These are phyloP conservation scores for Asclepias syriaca DNA, from an alignment of 257 asterid genomes.

Conservation along the genomic window DNA sequence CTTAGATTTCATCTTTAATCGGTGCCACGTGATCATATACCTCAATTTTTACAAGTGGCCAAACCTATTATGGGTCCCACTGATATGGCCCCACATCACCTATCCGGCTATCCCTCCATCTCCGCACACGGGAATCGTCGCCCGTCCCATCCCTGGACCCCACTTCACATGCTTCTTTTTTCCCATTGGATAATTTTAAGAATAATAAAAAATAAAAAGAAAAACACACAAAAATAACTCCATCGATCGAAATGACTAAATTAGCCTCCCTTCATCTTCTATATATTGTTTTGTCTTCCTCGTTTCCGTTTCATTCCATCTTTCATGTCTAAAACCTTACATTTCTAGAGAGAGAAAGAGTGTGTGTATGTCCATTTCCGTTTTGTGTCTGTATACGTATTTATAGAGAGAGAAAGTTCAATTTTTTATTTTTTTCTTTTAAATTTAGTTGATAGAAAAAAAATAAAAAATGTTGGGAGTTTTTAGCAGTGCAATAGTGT, in stretches of 20 bases:
- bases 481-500: conserved; percentile 69
- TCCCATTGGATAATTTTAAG: conserved; percentile 4
- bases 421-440: not conserved
- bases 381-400: conserved; percentile 4
- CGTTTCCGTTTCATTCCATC: conserved; percentile 12
- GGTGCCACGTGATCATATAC: conserved; percentile 28
- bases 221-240: not conserved
- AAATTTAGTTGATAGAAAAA: conserved; percentile 3
- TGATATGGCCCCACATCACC: conserved; percentile 1
- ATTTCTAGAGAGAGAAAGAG: conserved; percentile 19
- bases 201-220: not conserved
- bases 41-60: conserved; percentile 13
- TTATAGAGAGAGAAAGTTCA: conserved; percentile 13
- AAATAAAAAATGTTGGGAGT: conserved; percentile 61
- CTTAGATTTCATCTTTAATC: conserved; percentile 24
- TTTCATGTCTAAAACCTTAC: conserved; percentile 7
- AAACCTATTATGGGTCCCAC: conserved; percentile 25
- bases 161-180: conserved; percentile 17
- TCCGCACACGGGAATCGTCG: conserved; percentile 40
- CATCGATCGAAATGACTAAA: conserved; percentile 18
- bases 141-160: conserved; percentile 33
- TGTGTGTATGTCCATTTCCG: not conserved
- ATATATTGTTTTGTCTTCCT: conserved; percentile 32
- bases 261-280: conserved; percentile 30
- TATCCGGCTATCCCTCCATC: not conserved